Conservation (phyloP, 2,329 filamentous ascomycete genomes). For the Dendrostoma leiphaemia region DNA sequence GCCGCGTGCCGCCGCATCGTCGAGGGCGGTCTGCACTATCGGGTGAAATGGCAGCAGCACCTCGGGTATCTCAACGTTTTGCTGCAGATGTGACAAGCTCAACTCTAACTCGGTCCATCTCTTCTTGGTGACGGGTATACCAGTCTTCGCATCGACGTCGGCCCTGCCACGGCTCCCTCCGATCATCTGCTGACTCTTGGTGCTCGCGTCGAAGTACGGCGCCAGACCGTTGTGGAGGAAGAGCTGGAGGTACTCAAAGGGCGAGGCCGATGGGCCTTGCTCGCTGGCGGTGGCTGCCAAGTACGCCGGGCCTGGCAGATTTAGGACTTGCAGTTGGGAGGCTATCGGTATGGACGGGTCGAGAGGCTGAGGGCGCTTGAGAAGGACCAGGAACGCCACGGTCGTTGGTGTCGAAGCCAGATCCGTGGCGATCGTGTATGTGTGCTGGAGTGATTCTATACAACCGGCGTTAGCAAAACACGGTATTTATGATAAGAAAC, state of each 20-base stretch:
- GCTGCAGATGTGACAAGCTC: conserved; percentile 85
- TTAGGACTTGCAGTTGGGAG: conserved; percentile 89
- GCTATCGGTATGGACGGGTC: conserved; percentile 79
- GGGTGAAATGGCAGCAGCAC: conserved; percentile 85
- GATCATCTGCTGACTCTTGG: conserved; percentile 71
- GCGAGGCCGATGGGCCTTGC: conserved; percentile 72
- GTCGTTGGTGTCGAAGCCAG: conserved; percentile 79
- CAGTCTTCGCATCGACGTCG: conserved; percentile 88
- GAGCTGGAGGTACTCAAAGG: conserved; percentile 90
- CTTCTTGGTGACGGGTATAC: conserved; percentile 96
- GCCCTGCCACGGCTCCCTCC: conserved; percentile 69
- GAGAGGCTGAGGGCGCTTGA: conserved; percentile 87
- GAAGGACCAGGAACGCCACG: conserved; percentile 79
- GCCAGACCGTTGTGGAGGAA: conserved; percentile 87
- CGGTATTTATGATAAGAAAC: no score
- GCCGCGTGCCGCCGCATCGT: conserved; percentile 68
- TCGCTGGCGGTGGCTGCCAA: conserved; percentile 65
- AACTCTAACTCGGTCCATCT: conserved; percentile 92
- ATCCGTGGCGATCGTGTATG: conserved; percentile 79
- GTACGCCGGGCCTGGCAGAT: conserved; percentile 78
- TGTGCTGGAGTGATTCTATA: conserved; percentile 54
- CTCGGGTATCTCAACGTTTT: conserved; percentile 97
- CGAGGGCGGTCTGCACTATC: conserved; percentile 79
- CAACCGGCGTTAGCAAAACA: conserved; percentile 26
- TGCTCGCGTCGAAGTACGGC: conserved; percentile 96